A percentile compares a stretch with the other conserved stretches of the same genome.
phyloP scores from a whole-genome alignment of 345 rosid genomes.

The Angophora floribunda region DNA sequence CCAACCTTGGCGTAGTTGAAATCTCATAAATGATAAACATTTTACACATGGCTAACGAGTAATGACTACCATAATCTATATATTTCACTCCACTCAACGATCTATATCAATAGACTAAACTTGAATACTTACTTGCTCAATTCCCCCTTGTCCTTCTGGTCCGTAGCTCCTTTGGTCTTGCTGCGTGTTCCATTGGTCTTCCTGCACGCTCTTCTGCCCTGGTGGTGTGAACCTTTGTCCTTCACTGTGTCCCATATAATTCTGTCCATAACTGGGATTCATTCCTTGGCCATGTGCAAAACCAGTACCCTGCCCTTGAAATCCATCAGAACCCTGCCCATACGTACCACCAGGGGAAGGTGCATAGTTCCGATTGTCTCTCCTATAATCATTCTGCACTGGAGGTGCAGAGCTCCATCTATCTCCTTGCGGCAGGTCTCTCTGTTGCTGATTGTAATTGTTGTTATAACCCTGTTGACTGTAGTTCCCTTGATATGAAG shows the following conservation, averaged over 20 bases:
- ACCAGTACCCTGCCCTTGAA: background rate
- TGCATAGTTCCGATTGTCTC: conserved; percentile 2
- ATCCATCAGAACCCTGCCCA: conserved; percentile 3
- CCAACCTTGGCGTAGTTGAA: background rate
- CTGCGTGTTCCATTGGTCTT: conserved; percentile 25
- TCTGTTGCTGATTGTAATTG: conserved; percentile 18
- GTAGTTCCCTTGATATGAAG: conserved; percentile 22
- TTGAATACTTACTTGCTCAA: background rate
- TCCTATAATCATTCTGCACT: conserved; percentile 5
- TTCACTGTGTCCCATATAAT: conserved; percentile 3
- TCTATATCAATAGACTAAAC: background rate
- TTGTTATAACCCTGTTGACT: conserved; percentile 32
- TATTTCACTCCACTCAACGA: background rate
- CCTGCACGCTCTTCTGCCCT: background rate
- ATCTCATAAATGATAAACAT: background rate
- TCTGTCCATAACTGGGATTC: conserved; percentile 15
- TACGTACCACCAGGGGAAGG: conserved; percentile 22
- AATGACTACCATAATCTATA: background rate
- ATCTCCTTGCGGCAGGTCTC: conserved; percentile 29
- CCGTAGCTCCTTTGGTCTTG: conserved; percentile 29
- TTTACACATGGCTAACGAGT: background rate
- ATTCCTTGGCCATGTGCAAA: conserved; percentile 13
- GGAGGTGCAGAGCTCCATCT: conserved; percentile 3
- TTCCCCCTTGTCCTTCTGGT: conserved; percentile 19
- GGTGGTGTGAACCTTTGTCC: conserved; percentile 18